Percentiles rank a stretch among this genome's conserved stretches.
These are phyloP conservation scores for Neurospora sp. DNA, from an alignment of 495 filamentous ascomycete genomes.

Conservation along the genomic window DNA sequence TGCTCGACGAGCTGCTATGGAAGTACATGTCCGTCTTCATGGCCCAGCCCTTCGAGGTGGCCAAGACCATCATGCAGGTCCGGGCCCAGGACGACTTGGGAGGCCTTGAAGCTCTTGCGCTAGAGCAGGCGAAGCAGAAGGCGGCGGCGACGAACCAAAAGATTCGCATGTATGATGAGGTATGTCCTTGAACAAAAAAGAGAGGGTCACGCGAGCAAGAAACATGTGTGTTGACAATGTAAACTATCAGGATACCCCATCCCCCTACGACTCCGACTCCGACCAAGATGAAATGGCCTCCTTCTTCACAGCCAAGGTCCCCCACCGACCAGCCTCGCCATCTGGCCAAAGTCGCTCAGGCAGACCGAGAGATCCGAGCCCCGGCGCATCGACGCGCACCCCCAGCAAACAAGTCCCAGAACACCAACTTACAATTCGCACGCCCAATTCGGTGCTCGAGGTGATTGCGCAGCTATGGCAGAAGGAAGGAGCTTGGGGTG, in stretches of 20 bases:
- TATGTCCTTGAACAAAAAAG: conserved; percentile 16
- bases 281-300: conserved; percentile 75
- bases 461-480: conserved; percentile 76
- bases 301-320: conserved; percentile 51
- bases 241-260: conserved; percentile 13
- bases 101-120: conserved; percentile 16
- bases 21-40: conserved; percentile 77
- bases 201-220: background rate
- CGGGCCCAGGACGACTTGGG: conserved; percentile 43
- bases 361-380: conserved; percentile 19
- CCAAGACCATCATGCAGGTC: conserved; percentile 85
- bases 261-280: conserved; percentile 47
- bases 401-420: conserved; percentile 26
- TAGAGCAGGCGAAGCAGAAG: conserved; percentile 15
- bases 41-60: conserved; percentile 93
- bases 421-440: conserved; percentile 59
- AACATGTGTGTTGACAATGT: background rate
- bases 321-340: conserved; percentile 47
- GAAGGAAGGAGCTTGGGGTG: conserved; percentile 81
- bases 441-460: conserved; percentile 63
- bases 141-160: conserved; percentile 29
- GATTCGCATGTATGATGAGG: conserved; percentile 38
- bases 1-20: conserved; percentile 71
- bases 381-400: conserved; percentile 14
- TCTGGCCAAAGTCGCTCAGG: conserved; percentile 30